Evolutionary conservation across 352 stramenopile species (phyloP), one percentile per base, ranked within the genome.

Genomic region (Globisporangium iwayamae): DNA sequence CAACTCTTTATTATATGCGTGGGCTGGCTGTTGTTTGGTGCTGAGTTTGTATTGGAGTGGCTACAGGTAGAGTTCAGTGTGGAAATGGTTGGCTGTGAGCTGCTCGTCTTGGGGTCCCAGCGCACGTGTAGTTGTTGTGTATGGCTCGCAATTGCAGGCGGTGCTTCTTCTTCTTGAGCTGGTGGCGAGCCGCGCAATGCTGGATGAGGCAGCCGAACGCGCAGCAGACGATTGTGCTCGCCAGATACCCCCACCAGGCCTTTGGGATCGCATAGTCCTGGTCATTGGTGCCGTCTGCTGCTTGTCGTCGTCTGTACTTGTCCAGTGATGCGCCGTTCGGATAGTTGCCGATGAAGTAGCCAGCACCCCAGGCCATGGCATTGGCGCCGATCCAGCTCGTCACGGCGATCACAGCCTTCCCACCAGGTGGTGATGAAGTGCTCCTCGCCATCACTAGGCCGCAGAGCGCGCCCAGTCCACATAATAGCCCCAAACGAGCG

Each of bases 311-410:
- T 48, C 13, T 16, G 20, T 65, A 43, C 10, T 52, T 47, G 9
- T 56, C 46, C 8, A 73, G 36, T 14, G 69, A 28, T 9, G 66
- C 56, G 13, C 61, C 53, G 22, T 64, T 78, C 4, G 71, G 71
- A 52, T 79, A 79, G 16, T 68, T 45, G 34, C 72, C 72, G 10
- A 71, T 50, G 45, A 79, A 79, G 59, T 79, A 75, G 39, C 67
- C 72, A 4, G 69, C 34, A 7, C 70, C 70, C 46, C 68, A 71
- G 4, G 62, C 45, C n/a, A 74, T 61, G 10, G 66, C 58, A 41
- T 59, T 64, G 13, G 72, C 71, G 32, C 72, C 72, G 14, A 72
- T 67, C 62, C 73, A 79, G 16, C 67, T 68, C 5, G 67, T 79
- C 6, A 65, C 64, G 36, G 69, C 43, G n/a, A 79, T 63, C 41